These are phyloP conservation scores for Penicillium sp. DNA, from an alignment of 2,329 filamentous ascomycete genomes.

Conservation along the genomic window DNA sequence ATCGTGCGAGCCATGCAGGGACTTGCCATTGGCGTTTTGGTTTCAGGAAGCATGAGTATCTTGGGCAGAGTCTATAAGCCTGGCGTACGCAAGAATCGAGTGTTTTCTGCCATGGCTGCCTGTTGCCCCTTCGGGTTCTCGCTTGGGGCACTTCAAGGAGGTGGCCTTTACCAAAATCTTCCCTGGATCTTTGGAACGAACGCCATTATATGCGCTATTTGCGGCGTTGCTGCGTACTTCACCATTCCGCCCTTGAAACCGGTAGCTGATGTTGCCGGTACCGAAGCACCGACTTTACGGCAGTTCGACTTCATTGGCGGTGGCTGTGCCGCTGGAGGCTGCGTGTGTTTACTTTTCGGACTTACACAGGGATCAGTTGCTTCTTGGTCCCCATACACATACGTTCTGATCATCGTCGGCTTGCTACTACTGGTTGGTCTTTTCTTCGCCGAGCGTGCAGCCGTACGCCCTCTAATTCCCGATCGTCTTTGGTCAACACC, in stretches of 20 bases:
- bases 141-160: slow-evolving; percentile 46
- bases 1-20: slow-evolving; percentile 46
- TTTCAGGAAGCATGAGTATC: slow-evolving; percentile 53
- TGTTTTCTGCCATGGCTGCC: slow-evolving; percentile 52
- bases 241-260: slow-evolving; percentile 42
- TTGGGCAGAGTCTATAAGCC: slow-evolving; percentile 49
- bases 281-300: slow-evolving; percentile 30
- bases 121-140: slow-evolving; percentile 49
- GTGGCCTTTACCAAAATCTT: slow-evolving; percentile 41
- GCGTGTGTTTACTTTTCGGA: slow-evolving; percentile 59
- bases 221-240: slow-evolving; percentile 39
- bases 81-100: slow-evolving; percentile 49
- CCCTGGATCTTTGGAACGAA: slow-evolving; percentile 49
- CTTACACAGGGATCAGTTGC: slow-evolving; percentile 56
- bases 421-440: slow-evolving; percentile 49
- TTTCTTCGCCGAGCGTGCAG: slow-evolving; percentile 48
- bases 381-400: slow-evolving; percentile 53
- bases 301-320: slow-evolving; percentile 45
- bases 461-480: slow-evolving; percentile 49
- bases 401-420: slow-evolving; percentile 49
- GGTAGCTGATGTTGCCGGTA: slow-evolving; percentile 29
- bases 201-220: slow-evolving; percentile 41
- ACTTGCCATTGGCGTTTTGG: slow-evolving; percentile 50
- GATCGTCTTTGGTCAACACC: slow-evolving; percentile 45
- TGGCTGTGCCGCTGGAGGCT: slow-evolving; percentile 48